Base-by-base conservation (phyloP, 176 grass and related monocot genomes). In the Oryza meyeriana region DNA sequence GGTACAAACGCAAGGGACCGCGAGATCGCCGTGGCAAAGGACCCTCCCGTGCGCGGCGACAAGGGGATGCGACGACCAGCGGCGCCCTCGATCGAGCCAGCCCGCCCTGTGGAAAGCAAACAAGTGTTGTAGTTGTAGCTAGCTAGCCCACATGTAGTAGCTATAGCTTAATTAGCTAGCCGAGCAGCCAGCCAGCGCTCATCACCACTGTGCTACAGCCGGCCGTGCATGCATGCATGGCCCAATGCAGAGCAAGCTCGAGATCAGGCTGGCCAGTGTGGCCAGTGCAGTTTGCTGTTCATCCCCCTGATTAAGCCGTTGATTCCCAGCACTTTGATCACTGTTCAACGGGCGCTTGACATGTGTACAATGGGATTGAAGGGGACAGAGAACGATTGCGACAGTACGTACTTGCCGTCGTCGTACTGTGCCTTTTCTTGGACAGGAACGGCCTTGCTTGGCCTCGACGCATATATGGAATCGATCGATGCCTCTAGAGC, bases 1-100 rank as follows among this genome's bases (percentile, higher is more conserved):
- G 64, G 71, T 87, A 87, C 85, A 87, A 87, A 45, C 85, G 71
- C 85, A 87, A 87, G 71, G 85, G 63, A 81, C 66, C 16, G 71
- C 71, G 78, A 20, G 78, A 10, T 34, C 61, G 70, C 47, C 79
- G 78, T 39, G 67, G 79, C 34, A 34, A 48, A 71, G 79, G 79
- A 45, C 77, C 77, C 84, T 32, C 44, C 69, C 8, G 10, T 66
- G 67, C 28, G 36, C 66, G 75, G 71, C 69, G 85, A 87, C 85
- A 81, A 87, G 47, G 2, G 78, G 47, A 81, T 81, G 85, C 12
- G 44, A 38, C 12, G 44, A 38, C 84, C 61, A 77, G 42, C 74
- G 12, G 20, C 40, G 39, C 16, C 45, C 18, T 10, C 35, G 27
- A 52, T 52, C 47, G 48, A 52, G 35, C 35, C 4, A 33, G 32